phyloP scores from a whole-genome alignment of 139 green algal genomes.

The Axilococcus clingmanii region DNA sequence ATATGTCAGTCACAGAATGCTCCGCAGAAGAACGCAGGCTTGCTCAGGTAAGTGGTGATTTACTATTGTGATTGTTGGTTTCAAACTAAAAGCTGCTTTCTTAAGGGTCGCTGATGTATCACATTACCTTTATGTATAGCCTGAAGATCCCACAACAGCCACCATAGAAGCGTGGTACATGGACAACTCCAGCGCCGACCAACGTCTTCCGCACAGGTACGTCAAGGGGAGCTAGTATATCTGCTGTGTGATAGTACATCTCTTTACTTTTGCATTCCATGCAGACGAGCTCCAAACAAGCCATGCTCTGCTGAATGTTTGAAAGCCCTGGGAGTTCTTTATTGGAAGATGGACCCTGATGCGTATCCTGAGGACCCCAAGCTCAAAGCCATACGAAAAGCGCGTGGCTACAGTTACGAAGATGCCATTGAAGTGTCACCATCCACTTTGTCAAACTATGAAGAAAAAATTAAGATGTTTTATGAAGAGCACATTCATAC shows the following conservation, averaged over 20 bases:
- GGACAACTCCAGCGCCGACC: conserved; percentile 60
- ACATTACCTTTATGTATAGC: conserved; percentile 30
- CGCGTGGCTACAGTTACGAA: conserved; percentile 49
- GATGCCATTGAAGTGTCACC: conserved; percentile 33
- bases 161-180: conserved; percentile 82
- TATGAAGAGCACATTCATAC: conserved; percentile 92
- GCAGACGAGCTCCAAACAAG: conserved; percentile 56
- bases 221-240: background rate
- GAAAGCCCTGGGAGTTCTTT: conserved; percentile 63
- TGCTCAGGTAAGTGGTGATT: conserved; percentile 29
- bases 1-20: no score
- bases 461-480: conserved; percentile 91
- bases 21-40: no score
- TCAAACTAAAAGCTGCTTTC: background rate
- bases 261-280: background rate
- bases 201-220: conserved; percentile 62
- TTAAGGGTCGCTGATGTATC: background rate
- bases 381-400: conserved; percentile 67
- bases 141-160: conserved; percentile 29
- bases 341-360: conserved; percentile 68
- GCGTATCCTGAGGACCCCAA: conserved; percentile 49
- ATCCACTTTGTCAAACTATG: conserved; percentile 72
- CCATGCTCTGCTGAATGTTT: conserved; percentile 45
- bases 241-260: background rate
- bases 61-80: background rate